Evolutionary conservation across 208 protist genomes (phyloP).

Genomic region (Acanthamoeba lenticulata): DNA sequence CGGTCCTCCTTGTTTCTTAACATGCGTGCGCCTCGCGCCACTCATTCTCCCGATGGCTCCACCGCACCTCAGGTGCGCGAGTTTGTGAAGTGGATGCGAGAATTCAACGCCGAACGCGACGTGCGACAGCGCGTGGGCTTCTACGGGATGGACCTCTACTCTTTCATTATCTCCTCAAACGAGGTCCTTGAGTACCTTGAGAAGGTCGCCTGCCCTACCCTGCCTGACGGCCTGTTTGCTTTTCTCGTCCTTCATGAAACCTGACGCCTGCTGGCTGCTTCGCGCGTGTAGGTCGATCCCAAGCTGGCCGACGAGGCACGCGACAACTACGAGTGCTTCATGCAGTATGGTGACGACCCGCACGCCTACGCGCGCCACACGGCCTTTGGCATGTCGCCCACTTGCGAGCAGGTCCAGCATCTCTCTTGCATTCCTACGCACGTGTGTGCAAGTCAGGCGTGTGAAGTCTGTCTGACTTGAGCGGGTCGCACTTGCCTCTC

Average conservation of each 20-base stretch:
- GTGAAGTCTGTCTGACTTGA: not conserved
- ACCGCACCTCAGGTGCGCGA: not conserved
- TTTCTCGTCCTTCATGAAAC: not conserved
- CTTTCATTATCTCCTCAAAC: conserved; percentile 15
- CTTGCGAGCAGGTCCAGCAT: conserved; percentile 10
- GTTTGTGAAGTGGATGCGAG: conserved; percentile 68
- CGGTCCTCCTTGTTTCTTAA: not conserved
- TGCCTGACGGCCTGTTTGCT: not conserved
- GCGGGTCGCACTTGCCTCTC: not conserved
- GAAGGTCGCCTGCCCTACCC: not conserved
- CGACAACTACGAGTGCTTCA: conserved; percentile 44
- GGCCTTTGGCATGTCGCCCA: conserved; percentile 19
- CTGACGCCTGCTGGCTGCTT: not conserved
- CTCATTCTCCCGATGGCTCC: not conserved
- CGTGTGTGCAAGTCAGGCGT: too few species aligned
- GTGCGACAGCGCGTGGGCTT: conserved; percentile 24
- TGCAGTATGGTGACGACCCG: conserved; percentile 42
- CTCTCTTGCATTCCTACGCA: not conserved
- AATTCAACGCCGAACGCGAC: conserved; percentile 28
- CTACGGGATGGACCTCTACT: conserved; percentile 75
- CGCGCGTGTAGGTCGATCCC: not conserved
- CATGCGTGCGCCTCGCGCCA: not conserved
- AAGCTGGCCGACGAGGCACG: not conserved
- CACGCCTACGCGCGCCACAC: conserved; percentile 42
- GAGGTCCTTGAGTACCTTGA: conserved; percentile 71